A percentile compares a stretch with the other conserved stretches of the same genome.
Conservation (phyloP, 768 basidiomycete species). For the Asterophora parasitica region DNA sequence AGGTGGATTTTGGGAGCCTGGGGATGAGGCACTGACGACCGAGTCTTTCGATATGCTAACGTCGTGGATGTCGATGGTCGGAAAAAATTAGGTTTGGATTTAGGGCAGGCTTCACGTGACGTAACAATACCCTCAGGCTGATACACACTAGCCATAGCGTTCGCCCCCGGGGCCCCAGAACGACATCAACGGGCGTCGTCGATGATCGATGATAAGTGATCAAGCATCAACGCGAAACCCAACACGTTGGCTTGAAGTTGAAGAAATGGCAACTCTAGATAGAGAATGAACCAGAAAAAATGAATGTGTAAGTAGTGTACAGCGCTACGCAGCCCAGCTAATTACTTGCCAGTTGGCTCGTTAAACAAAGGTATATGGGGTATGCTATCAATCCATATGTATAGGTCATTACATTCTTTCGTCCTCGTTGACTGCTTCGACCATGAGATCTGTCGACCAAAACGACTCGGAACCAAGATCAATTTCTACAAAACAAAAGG, state of each 20-base stretch:
- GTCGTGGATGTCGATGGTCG: background rate
- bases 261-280: background rate
- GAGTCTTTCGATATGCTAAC: conserved; percentile 2
- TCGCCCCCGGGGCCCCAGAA: too few species aligned
- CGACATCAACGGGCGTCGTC: too few species aligned
- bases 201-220: too few species aligned
- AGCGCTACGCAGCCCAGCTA: conserved; percentile 17
- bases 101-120: conserved; percentile 11
- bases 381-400: conserved; percentile 10
- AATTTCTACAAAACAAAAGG: conserved; percentile 1
- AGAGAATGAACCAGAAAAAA: background rate
- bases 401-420: conserved; percentile 20
- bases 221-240: too few species aligned
- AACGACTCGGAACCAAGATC: conserved; percentile 14
- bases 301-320: background rate
- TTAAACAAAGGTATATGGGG: conserved; percentile 10
- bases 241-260: too few species aligned
- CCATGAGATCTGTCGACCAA: conserved; percentile 30
- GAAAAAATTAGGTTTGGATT: conserved; percentile 18
- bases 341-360: conserved; percentile 6
- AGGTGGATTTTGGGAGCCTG: conserved; percentile 3
- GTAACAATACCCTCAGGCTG: too few species aligned
- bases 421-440: conserved; percentile 43
- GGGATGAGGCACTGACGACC: conserved; percentile 6
- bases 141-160: too few species aligned